phyloP scores from a whole-genome alignment of 495 filamentous ascomycete genomes.

The Penicillium desertorum region DNA sequence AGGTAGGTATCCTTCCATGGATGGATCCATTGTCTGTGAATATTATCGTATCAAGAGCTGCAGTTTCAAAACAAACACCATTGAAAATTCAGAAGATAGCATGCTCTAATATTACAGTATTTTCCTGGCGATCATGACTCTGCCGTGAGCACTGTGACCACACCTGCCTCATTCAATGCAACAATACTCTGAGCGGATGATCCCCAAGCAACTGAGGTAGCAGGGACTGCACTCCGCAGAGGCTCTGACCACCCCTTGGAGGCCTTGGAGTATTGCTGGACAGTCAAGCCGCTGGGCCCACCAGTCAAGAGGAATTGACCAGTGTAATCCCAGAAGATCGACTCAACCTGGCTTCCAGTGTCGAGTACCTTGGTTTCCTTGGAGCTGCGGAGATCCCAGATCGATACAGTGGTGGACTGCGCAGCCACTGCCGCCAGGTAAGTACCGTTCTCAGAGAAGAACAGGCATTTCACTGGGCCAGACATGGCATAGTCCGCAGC shows the following conservation, averaged over 20 bases:
- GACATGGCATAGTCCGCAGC: conserved; percentile 69
- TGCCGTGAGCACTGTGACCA: conserved; percentile 60
- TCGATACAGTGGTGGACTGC: conserved; percentile 69
- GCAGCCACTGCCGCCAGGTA: conserved; percentile 81
- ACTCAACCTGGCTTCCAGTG: conserved; percentile 69
- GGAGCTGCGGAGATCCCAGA: conserved; percentile 89
- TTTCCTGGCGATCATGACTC: conserved; percentile 45
- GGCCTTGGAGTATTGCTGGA: conserved; percentile 82
- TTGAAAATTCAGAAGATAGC: conserved; percentile 25
- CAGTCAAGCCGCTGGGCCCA: conserved; percentile 76
- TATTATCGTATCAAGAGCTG: conserved; percentile 19
- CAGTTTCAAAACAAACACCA: conserved; percentile 26
- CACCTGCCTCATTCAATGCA: conserved; percentile 69
- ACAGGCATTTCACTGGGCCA: conserved; percentile 66
- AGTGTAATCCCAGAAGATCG: conserved; percentile 87
- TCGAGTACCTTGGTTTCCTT: conserved; percentile 77
- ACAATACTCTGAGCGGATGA: conserved; percentile 70
- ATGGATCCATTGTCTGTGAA: not conserved
- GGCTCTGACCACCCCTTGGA: conserved; percentile 88
- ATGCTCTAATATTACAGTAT: conserved; percentile 34
- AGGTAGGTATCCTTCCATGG: too few species aligned
- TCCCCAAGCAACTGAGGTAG: conserved; percentile 76
- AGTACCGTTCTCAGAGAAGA: conserved; percentile 97
- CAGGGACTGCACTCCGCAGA: conserved; percentile 69
- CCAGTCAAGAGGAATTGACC: conserved; percentile 87